Percentiles rank a stretch among this genome's conserved stretches.
These are phyloP conservation scores for Leptodermis oblonga DNA, from an alignment of 257 asterid species.

Conservation along the genomic window DNA sequence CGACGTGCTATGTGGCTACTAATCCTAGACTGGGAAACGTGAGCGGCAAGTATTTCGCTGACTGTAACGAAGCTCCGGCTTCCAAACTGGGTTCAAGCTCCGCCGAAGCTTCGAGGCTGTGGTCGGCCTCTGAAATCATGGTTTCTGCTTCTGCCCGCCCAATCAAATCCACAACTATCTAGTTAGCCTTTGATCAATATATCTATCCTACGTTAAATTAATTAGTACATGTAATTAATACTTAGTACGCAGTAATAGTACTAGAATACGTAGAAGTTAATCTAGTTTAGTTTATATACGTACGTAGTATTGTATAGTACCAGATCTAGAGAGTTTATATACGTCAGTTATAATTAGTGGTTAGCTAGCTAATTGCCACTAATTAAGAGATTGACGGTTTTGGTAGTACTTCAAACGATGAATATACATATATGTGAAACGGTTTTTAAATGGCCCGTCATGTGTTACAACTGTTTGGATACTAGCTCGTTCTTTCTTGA, in stretches of 20 bases:
- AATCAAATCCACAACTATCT: too few species aligned
- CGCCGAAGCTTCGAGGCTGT: slow-evolving; percentile 59
- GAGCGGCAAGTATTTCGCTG: slow-evolving; percentile 76
- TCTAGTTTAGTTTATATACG: neutral
- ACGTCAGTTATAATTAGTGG: too few species aligned
- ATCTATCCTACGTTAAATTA: neutral
- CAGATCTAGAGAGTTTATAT: too few species aligned
- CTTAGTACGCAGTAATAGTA: neutral
- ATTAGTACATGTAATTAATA: too few species aligned
- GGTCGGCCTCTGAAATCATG: slow-evolving; percentile 74
- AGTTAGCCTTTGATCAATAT: slow-evolving; percentile 20
- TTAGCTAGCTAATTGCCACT: too few species aligned
- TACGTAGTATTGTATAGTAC: too few species aligned
- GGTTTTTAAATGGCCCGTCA: too few species aligned
- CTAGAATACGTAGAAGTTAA: neutral
- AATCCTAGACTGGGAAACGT: slow-evolving; percentile 50
- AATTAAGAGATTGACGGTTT: too few species aligned
- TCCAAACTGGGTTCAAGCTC: slow-evolving; percentile 65
- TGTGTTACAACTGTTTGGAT: too few species aligned
- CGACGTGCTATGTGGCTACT: slow-evolving; percentile 89
- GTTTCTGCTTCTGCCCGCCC: slow-evolving; percentile 20
- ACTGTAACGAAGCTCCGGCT: slow-evolving; percentile 75
- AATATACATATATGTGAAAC: too few species aligned
- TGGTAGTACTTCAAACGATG: too few species aligned
- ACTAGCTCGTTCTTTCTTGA: too few species aligned